Percentiles rank a stretch among this genome's conserved stretches.
These are phyloP conservation scores for Hericium alpestre DNA, from an alignment of 768 basidiomycete species.

Conservation along the genomic window DNA sequence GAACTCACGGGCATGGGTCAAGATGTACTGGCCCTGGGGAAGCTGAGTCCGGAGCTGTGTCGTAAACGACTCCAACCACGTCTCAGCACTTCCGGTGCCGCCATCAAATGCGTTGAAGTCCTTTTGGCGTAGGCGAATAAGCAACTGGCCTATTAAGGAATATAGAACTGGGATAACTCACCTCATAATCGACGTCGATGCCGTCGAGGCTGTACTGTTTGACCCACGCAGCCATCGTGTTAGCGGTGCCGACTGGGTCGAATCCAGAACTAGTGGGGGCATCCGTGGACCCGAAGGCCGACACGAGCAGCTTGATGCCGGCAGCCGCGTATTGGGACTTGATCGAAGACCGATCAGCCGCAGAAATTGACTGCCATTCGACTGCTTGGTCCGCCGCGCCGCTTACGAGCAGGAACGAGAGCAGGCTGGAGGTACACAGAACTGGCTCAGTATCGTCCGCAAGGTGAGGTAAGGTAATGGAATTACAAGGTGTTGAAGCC, in stretches of 20 bases:
- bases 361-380: slow-evolving; percentile 32
- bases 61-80: slow-evolving; percentile 29
- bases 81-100: slow-evolving; percentile 41
- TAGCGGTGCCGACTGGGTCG: slow-evolving; percentile 30
- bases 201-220: slow-evolving; percentile 38
- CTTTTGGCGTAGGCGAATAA: slow-evolving; percentile 10
- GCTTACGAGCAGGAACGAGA: slow-evolving; percentile 31
- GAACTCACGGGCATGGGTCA: slow-evolving; percentile 26
- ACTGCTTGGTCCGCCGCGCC: slow-evolving; percentile 36
- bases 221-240: slow-evolving; percentile 36
- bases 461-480: not conserved
- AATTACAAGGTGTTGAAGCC: slow-evolving; percentile 27
- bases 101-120: slow-evolving; percentile 53
- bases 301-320: slow-evolving; percentile 49
- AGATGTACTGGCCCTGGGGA: slow-evolving; percentile 23
- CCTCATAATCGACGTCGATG: slow-evolving; percentile 44
- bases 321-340: slow-evolving; percentile 40
- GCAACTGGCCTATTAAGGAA: not conserved
- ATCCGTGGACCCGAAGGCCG: slow-evolving; percentile 39
- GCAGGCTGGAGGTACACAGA: slow-evolving; percentile 15
- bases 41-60: slow-evolving; percentile 25
- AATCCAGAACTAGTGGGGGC: slow-evolving; percentile 31
- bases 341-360: slow-evolving; percentile 28
- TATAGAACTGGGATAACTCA: not conserved
- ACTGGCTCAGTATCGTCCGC: not conserved